Evolutionary conservation across 179 eudicot genomes (phyloP), one percentile per base, ranked within the genome.

Genomic region (Spinacia oleracea): DNA sequence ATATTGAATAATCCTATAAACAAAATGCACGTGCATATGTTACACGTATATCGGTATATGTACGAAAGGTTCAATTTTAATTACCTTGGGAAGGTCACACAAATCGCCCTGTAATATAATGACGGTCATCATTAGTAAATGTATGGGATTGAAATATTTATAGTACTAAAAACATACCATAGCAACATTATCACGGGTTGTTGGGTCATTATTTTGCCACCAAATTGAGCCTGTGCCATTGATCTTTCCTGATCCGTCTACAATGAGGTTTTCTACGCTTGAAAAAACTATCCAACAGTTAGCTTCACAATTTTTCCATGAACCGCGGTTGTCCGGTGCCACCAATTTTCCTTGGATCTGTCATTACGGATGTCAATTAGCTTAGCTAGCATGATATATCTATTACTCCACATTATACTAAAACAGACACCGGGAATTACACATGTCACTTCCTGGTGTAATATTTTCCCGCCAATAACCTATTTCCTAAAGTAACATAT

Each of bases 161-260:
- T n/a, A n/a, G n/a, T n/a, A 48, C 15, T n/a, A 11, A 15, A 48
- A 48, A 12, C 51, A 48, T 48, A 48, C 51, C 11, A 15, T 48
- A 14, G 11, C 14, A 14, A 11, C 3, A 46, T 46, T 46, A 48
- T 71, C 75, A 48, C 27, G 31, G 46, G 4, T 10, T 7, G 55
- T 32, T 18, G n/a, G 5, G 6, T 32, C 6, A 31, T 15, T 3
- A 1, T 43, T 31, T 2, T n/a, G 3, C 85, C 85, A 82, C 79
- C 77, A 82, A 74, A 6, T 48, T 1, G 79, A 50, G 55, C 84
- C 84, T 78, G 64, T 77, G 9, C 82, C 79, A 62, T 82, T 63
- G 0, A 82, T 63, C 23, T 20, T 50, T 27, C 82, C 85, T 0
- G 34, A 20, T 0, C 85, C 85, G 53, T 78, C 81, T 12, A 82